A percentile compares a stretch with the other conserved stretches of the same genome.
phyloP scores from a whole-genome alignment of 306 rosid genomes.

The Quercus parvula region DNA sequence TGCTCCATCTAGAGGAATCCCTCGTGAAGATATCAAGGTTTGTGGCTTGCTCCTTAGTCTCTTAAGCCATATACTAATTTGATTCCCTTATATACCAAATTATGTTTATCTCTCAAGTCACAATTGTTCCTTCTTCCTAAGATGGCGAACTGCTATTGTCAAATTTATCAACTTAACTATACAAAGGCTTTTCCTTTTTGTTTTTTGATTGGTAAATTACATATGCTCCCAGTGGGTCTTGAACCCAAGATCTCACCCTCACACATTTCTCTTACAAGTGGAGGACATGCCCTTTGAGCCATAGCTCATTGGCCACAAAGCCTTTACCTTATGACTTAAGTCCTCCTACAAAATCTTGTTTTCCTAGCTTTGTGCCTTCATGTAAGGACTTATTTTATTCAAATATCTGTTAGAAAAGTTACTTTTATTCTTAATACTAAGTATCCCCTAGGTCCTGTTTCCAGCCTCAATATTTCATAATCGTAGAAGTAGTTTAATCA shows the following conservation, averaged over 20 bases:
- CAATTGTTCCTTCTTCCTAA: not conserved
- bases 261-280: not conserved
- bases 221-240: too few species aligned
- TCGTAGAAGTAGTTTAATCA: not conserved
- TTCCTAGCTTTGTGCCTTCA: not conserved
- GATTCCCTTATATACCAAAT: not conserved
- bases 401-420: not conserved
- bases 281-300: not conserved
- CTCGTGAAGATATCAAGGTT: constrained; percentile 90
- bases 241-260: not conserved
- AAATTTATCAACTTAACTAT: not conserved
- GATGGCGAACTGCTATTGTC: not conserved
- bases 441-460: not conserved
- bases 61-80: not conserved
- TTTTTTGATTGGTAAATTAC: not conserved
- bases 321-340: not conserved
- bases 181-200: not conserved
- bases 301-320: not conserved
- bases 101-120: not conserved
- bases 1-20: constrained; percentile 84
- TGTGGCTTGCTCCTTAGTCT: not conserved
- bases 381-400: not conserved
- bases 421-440: not conserved
- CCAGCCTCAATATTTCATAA: not conserved
- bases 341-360: not conserved